Conservation (phyloP, 495 filamentous ascomycete species). For the Aspergillus ostianus region DNA sequence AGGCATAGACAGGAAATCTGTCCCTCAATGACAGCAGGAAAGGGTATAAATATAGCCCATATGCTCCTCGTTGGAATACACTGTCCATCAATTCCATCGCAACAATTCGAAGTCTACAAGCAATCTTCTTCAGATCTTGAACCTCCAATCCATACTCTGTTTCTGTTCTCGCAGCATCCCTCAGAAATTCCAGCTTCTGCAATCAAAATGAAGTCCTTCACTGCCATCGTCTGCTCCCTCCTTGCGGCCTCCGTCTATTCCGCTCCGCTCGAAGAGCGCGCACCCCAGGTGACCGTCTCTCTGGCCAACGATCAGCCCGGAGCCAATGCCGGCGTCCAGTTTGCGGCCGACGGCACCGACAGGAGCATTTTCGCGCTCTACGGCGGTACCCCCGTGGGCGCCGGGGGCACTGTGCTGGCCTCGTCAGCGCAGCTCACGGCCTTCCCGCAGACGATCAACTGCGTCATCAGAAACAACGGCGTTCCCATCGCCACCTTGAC, state of each 20-base stretch:
- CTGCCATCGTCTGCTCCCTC: conserved; percentile 14
- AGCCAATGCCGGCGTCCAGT: conserved; percentile 16
- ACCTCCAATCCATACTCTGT: neutral
- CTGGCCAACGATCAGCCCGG: conserved; percentile 29
- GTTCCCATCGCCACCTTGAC: conserved; percentile 17
- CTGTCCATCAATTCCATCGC: neutral
- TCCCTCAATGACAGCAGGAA: neutral
- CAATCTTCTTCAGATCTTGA: neutral
- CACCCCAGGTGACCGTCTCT: conserved; percentile 15
- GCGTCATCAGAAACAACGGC: conserved; percentile 19
- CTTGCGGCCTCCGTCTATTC: conserved; percentile 19
- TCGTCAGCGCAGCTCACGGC: conserved; percentile 21
- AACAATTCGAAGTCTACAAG: neutral
- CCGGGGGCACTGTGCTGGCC: conserved; percentile 19
- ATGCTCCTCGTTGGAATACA: neutral
- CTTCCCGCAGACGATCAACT: conserved; percentile 19
- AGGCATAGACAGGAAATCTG: neutral
- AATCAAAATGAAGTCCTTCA: conserved; percentile 27
- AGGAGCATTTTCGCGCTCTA: conserved; percentile 20
- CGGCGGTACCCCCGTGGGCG: conserved; percentile 19
- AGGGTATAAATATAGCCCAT: conserved; percentile 1
- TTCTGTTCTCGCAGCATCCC: neutral
- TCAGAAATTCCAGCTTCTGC: neutral
- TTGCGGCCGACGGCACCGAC: conserved; percentile 16
- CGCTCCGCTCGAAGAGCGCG: conserved; percentile 17